A percentile compares a stretch with the other conserved stretches of the same genome.
Conservation (phyloP, 2,329 filamentous ascomycete genomes). For the Venturia pyrina region DNA sequence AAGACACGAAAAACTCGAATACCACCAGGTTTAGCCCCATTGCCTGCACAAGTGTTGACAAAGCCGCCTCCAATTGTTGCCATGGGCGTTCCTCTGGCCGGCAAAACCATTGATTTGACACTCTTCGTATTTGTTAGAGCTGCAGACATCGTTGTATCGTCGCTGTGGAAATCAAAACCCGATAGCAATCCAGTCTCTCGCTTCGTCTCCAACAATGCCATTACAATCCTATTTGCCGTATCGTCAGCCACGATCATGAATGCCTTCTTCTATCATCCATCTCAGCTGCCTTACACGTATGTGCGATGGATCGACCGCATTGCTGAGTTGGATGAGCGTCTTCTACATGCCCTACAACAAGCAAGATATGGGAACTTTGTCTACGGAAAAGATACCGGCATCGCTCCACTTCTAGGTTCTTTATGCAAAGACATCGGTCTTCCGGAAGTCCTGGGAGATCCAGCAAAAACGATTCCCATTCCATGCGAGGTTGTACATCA, state of each 20-base stretch:
- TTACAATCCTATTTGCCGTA: conserved; percentile 60
- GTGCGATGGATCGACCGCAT: conserved; percentile 73
- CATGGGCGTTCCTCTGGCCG: conserved; percentile 37
- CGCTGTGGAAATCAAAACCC: conserved; percentile 37
- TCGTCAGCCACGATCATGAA: conserved; percentile 76
- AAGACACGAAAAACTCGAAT: background rate
- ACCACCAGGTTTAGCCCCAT: background rate
- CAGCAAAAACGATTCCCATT: conserved; percentile 57
- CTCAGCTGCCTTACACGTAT: conserved; percentile 61
- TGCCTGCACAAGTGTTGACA: conserved; percentile 12
- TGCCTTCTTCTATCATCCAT: conserved; percentile 73
- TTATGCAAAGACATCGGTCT: conserved; percentile 65
- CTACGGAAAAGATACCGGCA: conserved; percentile 66
- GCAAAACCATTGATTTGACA: conserved; percentile 71
- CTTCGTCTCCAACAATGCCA: conserved; percentile 37
- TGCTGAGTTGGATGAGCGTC: conserved; percentile 62
- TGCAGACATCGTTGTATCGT: conserved; percentile 59
- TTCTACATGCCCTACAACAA: conserved; percentile 63
- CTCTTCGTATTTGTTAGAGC: conserved; percentile 68
- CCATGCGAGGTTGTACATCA: conserved; percentile 81
- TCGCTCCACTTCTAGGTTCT: conserved; percentile 54
- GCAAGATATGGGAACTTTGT: conserved; percentile 52
- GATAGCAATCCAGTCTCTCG: conserved; percentile 21
- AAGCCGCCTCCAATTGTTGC: conserved; percentile 16
- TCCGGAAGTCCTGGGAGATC: conserved; percentile 65